Percentiles rank a stretch among this genome's conserved stretches.
Conservation (phyloP, 768 basidiomycete species). For the Podaxis mareebaensis region DNA sequence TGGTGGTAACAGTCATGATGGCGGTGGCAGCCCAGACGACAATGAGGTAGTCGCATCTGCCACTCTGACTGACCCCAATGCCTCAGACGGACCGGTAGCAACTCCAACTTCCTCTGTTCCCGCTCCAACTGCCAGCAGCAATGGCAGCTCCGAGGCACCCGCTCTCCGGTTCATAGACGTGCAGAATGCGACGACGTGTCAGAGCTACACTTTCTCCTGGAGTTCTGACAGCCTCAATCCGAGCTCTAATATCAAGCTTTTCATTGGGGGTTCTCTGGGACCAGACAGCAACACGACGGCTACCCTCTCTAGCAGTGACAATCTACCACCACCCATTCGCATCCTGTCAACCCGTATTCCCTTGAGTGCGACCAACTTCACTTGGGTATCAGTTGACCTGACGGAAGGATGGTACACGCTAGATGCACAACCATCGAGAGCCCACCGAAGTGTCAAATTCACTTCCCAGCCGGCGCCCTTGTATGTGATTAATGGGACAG, state of each 20-base stretch:
- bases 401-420: conserved; percentile 33
- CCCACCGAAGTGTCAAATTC: conserved; percentile 24
- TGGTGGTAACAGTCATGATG: neutral
- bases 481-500: conserved; percentile 27
- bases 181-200: conserved; percentile 30
- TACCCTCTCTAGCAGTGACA: conserved; percentile 18
- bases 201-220: conserved; percentile 28
- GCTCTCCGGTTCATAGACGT: conserved; percentile 26
- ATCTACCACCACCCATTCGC: conserved; percentile 16
- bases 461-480: conserved; percentile 28
- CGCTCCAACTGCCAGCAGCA: neutral
- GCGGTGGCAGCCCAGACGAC: neutral
- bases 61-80: neutral
- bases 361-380: conserved; percentile 23
- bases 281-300: conserved; percentile 5
- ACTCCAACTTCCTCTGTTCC: neutral
- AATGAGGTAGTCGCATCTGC: neutral
- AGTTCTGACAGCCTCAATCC: conserved; percentile 12
- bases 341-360: conserved; percentile 27
- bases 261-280: conserved; percentile 5
- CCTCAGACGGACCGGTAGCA: neutral
- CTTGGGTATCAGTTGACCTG: conserved; percentile 33
- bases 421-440: conserved; percentile 10
- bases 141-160: conserved; percentile 7
- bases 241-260: conserved; percentile 22